Conservation (phyloP, 2,329 filamentous ascomycete species). For the Botrytis aclada region DNA sequence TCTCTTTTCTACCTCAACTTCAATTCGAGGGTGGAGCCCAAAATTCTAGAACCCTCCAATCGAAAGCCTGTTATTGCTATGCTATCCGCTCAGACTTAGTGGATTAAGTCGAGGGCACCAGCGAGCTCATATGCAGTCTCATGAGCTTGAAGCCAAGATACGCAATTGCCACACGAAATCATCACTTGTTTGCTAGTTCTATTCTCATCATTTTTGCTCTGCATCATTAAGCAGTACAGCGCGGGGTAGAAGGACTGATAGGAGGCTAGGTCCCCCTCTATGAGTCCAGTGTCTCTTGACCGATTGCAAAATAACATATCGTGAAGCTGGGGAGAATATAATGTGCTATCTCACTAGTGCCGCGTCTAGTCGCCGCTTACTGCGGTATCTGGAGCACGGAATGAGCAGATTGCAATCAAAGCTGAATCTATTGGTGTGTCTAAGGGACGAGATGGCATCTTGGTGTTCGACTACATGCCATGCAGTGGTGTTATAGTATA, state of each 20-base stretch:
- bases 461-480: not conserved
- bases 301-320: not conserved
- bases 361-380: not conserved
- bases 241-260: not conserved
- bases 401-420: not conserved
- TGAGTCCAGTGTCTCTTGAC: not conserved
- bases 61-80: not conserved
- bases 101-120: not conserved
- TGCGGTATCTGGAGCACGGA: not conserved
- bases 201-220: not conserved
- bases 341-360: not conserved
- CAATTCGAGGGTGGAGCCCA: not conserved
- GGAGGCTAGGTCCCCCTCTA: not conserved
- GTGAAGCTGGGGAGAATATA: not conserved
- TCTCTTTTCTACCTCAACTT: not conserved
- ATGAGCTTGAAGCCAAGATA: not conserved
- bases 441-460: not conserved
- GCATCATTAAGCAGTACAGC: not conserved
- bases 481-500: not conserved
- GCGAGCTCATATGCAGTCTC: not conserved
- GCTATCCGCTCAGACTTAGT: not conserved
- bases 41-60: not conserved
- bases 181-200: not conserved
- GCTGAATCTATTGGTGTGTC: not conserved
- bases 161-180: not conserved